Evolutionary conservation across 495 filamentous ascomycete species (phyloP).

Genomic region (Podospora appendiculata): DNA sequence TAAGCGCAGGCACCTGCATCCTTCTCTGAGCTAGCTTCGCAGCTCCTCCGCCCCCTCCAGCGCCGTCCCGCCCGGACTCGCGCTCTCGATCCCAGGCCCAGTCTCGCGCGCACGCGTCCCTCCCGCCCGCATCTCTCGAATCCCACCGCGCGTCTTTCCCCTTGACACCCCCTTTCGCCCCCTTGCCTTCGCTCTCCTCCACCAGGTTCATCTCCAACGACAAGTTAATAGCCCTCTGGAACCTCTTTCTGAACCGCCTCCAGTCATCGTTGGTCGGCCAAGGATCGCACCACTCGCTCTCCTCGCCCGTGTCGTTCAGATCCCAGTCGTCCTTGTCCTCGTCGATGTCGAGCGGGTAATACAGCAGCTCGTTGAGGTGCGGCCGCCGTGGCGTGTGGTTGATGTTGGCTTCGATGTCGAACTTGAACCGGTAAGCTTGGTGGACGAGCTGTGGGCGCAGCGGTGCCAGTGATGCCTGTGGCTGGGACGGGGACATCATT

Average conservation of each 20-base stretch:
- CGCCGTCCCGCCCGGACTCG: constrained; percentile 1
- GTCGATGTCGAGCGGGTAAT: constrained; percentile 32
- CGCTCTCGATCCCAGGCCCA: neutral
- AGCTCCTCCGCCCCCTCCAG: neutral
- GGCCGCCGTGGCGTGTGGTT: constrained; percentile 36
- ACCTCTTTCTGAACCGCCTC: constrained; percentile 28
- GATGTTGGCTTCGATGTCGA: constrained; percentile 41
- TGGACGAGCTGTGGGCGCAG: constrained; percentile 22
- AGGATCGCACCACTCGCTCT: constrained; percentile 29
- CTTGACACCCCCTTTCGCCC: neutral
- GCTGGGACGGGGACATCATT: neutral
- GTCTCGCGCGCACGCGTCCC: neutral
- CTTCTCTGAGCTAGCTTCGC: constrained; percentile 1
- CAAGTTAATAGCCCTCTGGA: constrained; percentile 22
- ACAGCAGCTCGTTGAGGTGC: constrained; percentile 33
- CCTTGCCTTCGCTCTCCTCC: neutral
- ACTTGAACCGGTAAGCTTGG: constrained; percentile 43
- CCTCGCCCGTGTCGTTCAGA: constrained; percentile 10
- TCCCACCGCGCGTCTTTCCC: neutral
- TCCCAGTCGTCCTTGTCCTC: constrained; percentile 26
- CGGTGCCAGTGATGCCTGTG: neutral
- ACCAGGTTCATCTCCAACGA: constrained; percentile 15
- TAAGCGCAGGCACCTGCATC: constrained; percentile 13
- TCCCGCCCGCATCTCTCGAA: neutral
- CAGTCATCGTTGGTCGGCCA: constrained; percentile 34